Base-by-base conservation (phyloP, 257 asterid genomes). In the Voacanga thouarsii region DNA sequence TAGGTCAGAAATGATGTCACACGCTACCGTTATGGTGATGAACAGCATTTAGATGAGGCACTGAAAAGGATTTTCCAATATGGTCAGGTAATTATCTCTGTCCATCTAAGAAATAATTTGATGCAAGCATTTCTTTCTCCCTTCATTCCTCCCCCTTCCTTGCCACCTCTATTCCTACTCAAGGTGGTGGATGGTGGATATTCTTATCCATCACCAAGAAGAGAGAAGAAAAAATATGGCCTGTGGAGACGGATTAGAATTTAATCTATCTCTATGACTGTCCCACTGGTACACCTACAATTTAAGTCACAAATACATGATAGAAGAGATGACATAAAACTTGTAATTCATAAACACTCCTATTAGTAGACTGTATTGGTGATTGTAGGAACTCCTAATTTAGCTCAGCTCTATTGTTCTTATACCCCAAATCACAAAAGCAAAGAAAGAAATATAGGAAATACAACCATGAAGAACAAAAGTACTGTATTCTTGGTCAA, bases 11-110 rank as follows among this genome's bases (percentile, higher is more conserved):
- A 68, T 81, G 99, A 96, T 86, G 99, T 96, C 70, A 96, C 87
- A 66, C 90, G 99, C 79, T 96, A 92, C 66, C 97, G 98, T 72
- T 96, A 93, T 74, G 99, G 99, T 67, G 99, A 96, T 56, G 99
- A 96, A 82, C 99, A 96, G 63, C 99, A 93, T 89, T 85, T 93
- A 75, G 99, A 96, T 1, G 99, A 96, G 86, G 98, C 99, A 73
- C 80, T 93, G 82, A 96, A 93, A 86, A 86, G 99, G 76, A 96
- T 96, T 79, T 96, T 96, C 84, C 97, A 96, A 77, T 96, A 92
- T 75, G 97, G 99, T 11, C 93, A 74, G 99, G 99, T 96, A 89
- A 50, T 37, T 53, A 64, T 53, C 50, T 51, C 3, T 47, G 14
- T 12, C 26, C 43, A 18, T 72, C 51, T 75, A 28, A 44, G 57